Evolutionary conservation across 2,329 filamentous ascomycete genomes (phyloP), one percentile per base, ranked within the genome.

Genomic region (Teratosphaeria destructans): DNA sequence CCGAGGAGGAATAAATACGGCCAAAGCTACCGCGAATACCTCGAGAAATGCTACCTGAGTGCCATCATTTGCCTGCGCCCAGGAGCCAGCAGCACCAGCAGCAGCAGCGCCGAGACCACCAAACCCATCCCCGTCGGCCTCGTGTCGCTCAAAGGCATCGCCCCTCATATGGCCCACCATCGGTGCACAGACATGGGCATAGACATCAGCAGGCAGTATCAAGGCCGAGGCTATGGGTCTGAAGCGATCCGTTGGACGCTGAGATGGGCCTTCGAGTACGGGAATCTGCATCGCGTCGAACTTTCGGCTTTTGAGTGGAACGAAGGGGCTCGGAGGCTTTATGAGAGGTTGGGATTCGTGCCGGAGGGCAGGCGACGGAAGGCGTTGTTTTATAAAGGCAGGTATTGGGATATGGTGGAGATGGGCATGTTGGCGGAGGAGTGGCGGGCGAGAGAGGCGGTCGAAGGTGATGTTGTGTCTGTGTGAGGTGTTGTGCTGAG

Each of bases 241-340:
- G 79, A 81, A 63, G 76, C 77, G 0, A 77, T 81, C 47, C 69
- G 70, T 32, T 82, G 78, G 79, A 71, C 69, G 0, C 63, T 80
- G 14, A 73, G 78, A 34, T 81, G 78, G 74, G 75, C 76, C 0
- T 82, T 82, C 59, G 63, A 68, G 8, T 70, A 70, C 12, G 77
- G 73, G 0, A 76, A 75, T 0, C 63, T 79, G 67, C 79, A 81
- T 62, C 68, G 76, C 7, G 74, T 82, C 16, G 67, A 64, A 3
- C 72, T 82, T 11, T 61, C 67, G 10, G 73, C 75, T 0, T 73
- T 76, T 37, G 72, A 67, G 26, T 81, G 73, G 57, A 82, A 81
- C 55, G 66, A 69, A 29, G 72, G 77, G 0, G 79, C 77, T 0
- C 56, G 70, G 16, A 67, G 72, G 19, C 57, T 81, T 64, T 81